Conservation (phyloP, 345 rosid genomes). For the Salix brachista region DNA sequence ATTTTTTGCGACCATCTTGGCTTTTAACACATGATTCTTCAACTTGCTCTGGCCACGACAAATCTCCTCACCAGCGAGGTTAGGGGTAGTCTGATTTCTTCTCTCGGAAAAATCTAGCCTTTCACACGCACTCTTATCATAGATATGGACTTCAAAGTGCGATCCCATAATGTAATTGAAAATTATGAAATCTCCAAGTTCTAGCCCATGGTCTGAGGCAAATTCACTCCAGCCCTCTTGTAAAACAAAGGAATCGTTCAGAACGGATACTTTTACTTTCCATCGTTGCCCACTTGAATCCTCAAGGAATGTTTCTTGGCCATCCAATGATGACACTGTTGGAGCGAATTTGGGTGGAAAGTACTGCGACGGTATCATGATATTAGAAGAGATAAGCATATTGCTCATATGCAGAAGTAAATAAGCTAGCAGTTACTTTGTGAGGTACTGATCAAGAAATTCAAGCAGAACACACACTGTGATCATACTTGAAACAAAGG, state of each 20-base stretch:
- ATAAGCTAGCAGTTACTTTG: not conserved
- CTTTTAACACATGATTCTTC: conserved; percentile 12
- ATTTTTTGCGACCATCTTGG: not conserved
- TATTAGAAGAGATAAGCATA: conserved; percentile 1
- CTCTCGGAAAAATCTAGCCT: conserved; percentile 18
- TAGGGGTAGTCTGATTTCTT: conserved; percentile 10
- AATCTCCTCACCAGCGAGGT: not conserved
- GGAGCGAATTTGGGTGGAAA: conserved; percentile 41
- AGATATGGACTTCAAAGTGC: conserved; percentile 35
- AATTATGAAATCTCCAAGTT: conserved; percentile 34
- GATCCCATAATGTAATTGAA: conserved; percentile 30
- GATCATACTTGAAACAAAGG: not conserved
- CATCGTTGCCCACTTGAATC: conserved; percentile 29
- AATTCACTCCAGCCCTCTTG: conserved; percentile 37
- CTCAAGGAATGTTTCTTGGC: conserved; percentile 25
- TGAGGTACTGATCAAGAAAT: not conserved
- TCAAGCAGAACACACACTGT: not conserved
- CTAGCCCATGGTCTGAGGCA: conserved; percentile 27
- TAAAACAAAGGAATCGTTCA: conserved; percentile 28
- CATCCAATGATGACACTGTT: conserved; percentile 14
- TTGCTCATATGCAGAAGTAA: not conserved
- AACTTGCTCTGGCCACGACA: conserved; percentile 12
- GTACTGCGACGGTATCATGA: conserved; percentile 24
- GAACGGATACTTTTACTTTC: conserved; percentile 23
- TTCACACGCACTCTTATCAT: conserved; percentile 30